A percentile compares a stretch with the other conserved stretches of the same genome.
phyloP scores from a whole-genome alignment of 2,329 filamentous ascomycete species.

The Botrytis fabae region DNA sequence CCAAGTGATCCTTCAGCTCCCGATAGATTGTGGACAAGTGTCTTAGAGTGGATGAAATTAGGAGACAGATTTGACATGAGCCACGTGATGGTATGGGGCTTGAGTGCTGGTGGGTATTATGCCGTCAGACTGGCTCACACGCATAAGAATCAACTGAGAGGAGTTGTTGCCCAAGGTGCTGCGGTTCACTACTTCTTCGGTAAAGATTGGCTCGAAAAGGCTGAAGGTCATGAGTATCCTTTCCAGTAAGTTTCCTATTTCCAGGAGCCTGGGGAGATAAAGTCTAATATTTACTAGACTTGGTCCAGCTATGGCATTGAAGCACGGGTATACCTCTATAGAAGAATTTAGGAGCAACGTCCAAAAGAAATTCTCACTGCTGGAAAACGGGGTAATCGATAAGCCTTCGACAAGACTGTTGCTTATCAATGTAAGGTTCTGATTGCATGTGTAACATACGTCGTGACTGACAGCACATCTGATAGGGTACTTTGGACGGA shows the following conservation, averaged over 20 bases:
- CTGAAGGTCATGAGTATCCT: constrained; percentile 67
- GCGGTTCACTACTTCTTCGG: constrained; percentile 63
- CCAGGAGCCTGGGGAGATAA: not conserved
- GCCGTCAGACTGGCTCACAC: constrained; percentile 67
- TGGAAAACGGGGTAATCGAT: constrained; percentile 59
- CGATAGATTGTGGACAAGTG: constrained; percentile 62
- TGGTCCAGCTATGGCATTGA: constrained; percentile 57
- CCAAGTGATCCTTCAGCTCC: constrained; percentile 57
- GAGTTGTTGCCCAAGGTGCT: constrained; percentile 62
- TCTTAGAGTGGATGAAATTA: constrained; percentile 59
- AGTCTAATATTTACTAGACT: constrained; percentile 43
- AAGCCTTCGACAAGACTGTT: constrained; percentile 57
- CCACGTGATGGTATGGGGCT: constrained; percentile 61
- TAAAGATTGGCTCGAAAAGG: constrained; percentile 58
- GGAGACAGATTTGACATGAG: constrained; percentile 56
- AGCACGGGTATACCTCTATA: constrained; percentile 60
- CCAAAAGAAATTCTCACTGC: constrained; percentile 62
- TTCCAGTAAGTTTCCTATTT: constrained; percentile 48
- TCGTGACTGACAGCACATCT: not conserved
- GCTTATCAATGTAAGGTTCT: constrained; percentile 56
- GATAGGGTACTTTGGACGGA: constrained; percentile 60
- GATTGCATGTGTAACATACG: not conserved
- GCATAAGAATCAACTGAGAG: constrained; percentile 55
- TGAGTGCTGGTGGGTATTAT: constrained; percentile 68
- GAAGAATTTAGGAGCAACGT: constrained; percentile 56